A percentile compares a stretch with the other conserved stretches of the same genome.
Conservation (phyloP, 768 basidiomycete genomes). For the Leccinellum luteum region DNA sequence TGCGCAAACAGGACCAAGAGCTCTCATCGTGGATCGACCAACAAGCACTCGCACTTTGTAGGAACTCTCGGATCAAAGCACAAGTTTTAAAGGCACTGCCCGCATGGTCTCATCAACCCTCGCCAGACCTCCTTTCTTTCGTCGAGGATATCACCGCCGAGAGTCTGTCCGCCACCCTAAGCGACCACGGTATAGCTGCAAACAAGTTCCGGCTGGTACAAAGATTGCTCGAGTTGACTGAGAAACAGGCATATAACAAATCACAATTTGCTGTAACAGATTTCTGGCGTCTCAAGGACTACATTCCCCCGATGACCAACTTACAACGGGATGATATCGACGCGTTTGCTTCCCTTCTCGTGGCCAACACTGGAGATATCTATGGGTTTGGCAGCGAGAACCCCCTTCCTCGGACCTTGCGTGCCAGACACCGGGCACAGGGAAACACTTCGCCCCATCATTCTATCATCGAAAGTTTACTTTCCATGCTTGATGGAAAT, state of each 20-base stretch:
- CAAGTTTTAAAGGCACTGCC: constrained; percentile 58
- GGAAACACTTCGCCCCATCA: constrained; percentile 39
- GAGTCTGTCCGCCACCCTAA: constrained; percentile 53
- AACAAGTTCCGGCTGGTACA: constrained; percentile 79
- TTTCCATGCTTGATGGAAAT: constrained; percentile 56
- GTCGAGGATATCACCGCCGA: constrained; percentile 45
- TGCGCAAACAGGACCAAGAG: constrained; percentile 40
- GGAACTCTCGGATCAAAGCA: constrained; percentile 34
- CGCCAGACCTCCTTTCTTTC: constrained; percentile 42
- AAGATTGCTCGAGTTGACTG: constrained; percentile 52
- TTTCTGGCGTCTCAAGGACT: constrained; percentile 85
- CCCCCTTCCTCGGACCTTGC: constrained; percentile 40
- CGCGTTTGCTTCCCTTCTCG: constrained; percentile 68
- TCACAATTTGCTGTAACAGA: constrained; percentile 53
- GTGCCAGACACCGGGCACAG: constrained; percentile 33
- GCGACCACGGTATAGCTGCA: constrained; percentile 56
- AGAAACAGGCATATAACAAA: constrained; percentile 36
- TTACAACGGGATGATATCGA: constrained; percentile 68
- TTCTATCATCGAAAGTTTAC: constrained; percentile 50
- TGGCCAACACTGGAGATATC: constrained; percentile 56
- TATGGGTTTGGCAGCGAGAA: constrained; percentile 58
- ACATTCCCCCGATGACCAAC: constrained; percentile 53
- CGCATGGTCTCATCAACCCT: constrained; percentile 73
- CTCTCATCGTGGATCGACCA: constrained; percentile 64
- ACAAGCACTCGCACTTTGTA: constrained; percentile 44